These are phyloP conservation scores for Canna indica DNA, from an alignment of 176 grass and related monocot species.

Conservation along the genomic window DNA sequence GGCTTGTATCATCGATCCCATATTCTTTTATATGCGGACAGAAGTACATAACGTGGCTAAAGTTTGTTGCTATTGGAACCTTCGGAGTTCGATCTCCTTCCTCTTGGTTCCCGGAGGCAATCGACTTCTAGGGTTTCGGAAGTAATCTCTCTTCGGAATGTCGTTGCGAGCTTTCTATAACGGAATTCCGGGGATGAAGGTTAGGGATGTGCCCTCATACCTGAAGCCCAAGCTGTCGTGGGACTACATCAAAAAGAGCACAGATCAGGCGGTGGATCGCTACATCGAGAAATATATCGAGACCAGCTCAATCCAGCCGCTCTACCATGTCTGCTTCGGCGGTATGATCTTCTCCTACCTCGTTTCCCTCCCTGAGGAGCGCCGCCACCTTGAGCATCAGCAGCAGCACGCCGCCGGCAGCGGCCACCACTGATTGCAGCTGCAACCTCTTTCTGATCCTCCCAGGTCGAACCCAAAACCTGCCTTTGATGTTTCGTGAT, in stretches of 20 bases:
- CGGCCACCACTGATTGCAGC: constrained; percentile 34
- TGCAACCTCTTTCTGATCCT: background rate
- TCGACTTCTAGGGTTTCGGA: background rate
- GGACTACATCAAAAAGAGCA: constrained; percentile 64
- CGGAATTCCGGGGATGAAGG: constrained; percentile 69
- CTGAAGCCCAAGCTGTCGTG: constrained; percentile 62
- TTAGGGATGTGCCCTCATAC: constrained; percentile 49
- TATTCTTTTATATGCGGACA: no score
- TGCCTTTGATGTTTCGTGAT: background rate
- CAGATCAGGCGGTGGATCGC: constrained; percentile 66
- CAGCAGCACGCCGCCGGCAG: constrained; percentile 30
- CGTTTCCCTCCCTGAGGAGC: constrained; percentile 54
- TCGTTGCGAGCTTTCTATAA: constrained; percentile 66
- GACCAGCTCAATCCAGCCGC: constrained; percentile 42
- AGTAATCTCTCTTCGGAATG: constrained; percentile 22
- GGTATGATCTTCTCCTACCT: constrained; percentile 82
- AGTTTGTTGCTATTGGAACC: no score
- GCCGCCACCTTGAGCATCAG: constrained; percentile 60
- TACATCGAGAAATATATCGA: constrained; percentile 99
- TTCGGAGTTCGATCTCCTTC: no score
- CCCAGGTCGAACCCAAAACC: constrained; percentile 1
- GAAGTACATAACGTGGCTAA: no score
- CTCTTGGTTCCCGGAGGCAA: no score
- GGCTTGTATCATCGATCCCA: no score
- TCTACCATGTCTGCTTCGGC: constrained; percentile 73